These are phyloP conservation scores for Populus hybrid DNA, from an alignment of 441 rosid species.

Conservation along the genomic window DNA sequence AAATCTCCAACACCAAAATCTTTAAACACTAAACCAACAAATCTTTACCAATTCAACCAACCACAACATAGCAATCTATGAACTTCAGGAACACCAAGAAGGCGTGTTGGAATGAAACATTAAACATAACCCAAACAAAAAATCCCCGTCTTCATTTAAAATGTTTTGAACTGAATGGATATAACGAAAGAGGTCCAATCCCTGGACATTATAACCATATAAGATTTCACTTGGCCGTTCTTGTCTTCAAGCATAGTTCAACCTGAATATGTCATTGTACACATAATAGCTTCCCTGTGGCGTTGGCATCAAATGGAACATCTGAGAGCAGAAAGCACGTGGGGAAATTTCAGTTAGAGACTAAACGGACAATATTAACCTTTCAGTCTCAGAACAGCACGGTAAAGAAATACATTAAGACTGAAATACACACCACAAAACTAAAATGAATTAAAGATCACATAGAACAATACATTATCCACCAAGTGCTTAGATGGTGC, in stretches of 20 bases:
- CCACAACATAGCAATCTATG: slow-evolving; percentile 25
- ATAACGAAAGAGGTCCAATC: slow-evolving; percentile 23
- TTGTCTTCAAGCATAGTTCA: slow-evolving; percentile 83
- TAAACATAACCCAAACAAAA: slow-evolving; percentile 25
- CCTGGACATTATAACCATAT: slow-evolving; percentile 11
- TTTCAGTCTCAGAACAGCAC: not conserved
- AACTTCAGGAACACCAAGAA: slow-evolving; percentile 16
- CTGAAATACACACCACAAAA: not conserved
- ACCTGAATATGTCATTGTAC: slow-evolving; percentile 91
- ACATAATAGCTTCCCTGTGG: slow-evolving; percentile 93
- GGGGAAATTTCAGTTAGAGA: slow-evolving; percentile 12
- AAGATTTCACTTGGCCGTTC: not conserved
- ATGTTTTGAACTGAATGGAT: slow-evolving; percentile 29
- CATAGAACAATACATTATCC: not conserved
- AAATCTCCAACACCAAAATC: slow-evolving; percentile 21
- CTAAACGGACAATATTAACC: not conserved
- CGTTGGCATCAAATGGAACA: slow-evolving; percentile 96
- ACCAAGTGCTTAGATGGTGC: not conserved
- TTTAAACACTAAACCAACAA: slow-evolving; percentile 2
- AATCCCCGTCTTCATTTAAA: slow-evolving; percentile 25
- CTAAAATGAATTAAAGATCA: not conserved
- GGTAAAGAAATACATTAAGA: not conserved
- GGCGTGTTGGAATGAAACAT: slow-evolving; percentile 13
- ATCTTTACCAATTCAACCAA: slow-evolving; percentile 30
- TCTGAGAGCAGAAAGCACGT: slow-evolving; percentile 44